phyloP scores from a whole-genome alignment of 805 yeast species.

The Nakazawaea ishiwadae region DNA sequence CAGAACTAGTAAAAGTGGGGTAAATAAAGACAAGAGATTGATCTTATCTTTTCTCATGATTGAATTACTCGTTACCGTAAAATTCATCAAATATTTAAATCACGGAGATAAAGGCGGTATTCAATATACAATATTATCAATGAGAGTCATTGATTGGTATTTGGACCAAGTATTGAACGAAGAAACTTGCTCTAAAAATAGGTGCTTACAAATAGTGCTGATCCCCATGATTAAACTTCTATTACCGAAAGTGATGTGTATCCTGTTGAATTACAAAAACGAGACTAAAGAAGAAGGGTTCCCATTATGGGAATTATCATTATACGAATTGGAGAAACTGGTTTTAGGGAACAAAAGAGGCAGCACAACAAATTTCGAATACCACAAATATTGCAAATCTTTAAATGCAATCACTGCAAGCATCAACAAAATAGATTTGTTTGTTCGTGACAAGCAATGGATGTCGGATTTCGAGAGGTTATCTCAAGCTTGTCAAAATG shows the following conservation, averaged over 20 bases:
- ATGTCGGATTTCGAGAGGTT: not conserved
- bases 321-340: slow-evolving; percentile 2
- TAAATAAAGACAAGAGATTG: slow-evolving; percentile 7
- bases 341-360: no score
- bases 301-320: not conserved
- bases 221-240: not conserved
- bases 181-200: slow-evolving; percentile 9
- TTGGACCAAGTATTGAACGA: slow-evolving; percentile 2
- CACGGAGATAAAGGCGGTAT: not conserved
- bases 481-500: no score
- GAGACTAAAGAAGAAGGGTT: not conserved
- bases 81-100: slow-evolving; percentile 2
- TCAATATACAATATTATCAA: not conserved
- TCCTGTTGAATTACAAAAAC: not conserved
- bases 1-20: slow-evolving; percentile 5
- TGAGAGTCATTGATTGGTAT: slow-evolving; percentile 1
- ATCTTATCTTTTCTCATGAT: not conserved
- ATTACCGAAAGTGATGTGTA: not conserved
- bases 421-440: slow-evolving; percentile 4
- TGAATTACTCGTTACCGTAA: slow-evolving; percentile 2
- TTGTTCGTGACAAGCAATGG: not conserved
- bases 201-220: slow-evolving; percentile 6
- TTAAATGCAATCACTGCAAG: not conserved
- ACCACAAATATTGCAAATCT: not conserved
- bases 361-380: not conserved